Percentiles rank a stretch among this genome's conserved stretches.
phyloP scores from a whole-genome alignment of 2,329 filamentous ascomycete genomes.

The Hortaea werneckii region DNA sequence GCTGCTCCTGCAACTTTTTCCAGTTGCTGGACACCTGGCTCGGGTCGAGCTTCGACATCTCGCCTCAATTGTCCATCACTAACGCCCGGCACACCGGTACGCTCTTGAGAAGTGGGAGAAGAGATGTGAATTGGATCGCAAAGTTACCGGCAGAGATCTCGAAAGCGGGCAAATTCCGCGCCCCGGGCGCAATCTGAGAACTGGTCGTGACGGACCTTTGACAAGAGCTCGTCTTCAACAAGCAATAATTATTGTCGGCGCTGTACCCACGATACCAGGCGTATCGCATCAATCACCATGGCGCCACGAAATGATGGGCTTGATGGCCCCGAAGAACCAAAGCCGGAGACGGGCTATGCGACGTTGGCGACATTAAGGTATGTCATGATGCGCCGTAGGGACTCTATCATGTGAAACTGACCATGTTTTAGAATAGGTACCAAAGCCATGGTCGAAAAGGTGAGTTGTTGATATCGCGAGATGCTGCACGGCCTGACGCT shows the following conservation, averaged over 20 bases:
- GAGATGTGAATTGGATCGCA: background rate
- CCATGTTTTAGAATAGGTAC: slow-evolving; percentile 48
- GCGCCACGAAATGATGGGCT: slow-evolving; percentile 41
- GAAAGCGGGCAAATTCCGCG: background rate
- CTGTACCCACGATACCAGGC: background rate
- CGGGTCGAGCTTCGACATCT: slow-evolving; percentile 29
- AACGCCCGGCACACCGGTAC: background rate
- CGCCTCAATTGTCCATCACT: slow-evolving; percentile 2
- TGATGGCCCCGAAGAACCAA: slow-evolving; percentile 24
- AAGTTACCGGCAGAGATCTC: background rate
- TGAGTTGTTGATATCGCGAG: slow-evolving; percentile 30
- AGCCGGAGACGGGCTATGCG: slow-evolving; percentile 66
- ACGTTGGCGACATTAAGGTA: slow-evolving; percentile 76
- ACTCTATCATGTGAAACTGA: slow-evolving; percentile 3
- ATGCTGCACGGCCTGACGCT: slow-evolving; percentile 3
- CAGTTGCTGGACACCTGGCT: slow-evolving; percentile 50
- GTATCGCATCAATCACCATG: slow-evolving; percentile 30
- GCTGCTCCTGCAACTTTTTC: slow-evolving; percentile 63
- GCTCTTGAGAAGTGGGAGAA: background rate
- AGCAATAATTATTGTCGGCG: background rate
- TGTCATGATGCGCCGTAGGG: slow-evolving; percentile 20
- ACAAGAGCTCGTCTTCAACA: background rate
- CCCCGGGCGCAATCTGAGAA: background rate
- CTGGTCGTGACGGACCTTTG: background rate
- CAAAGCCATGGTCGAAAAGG: slow-evolving; percentile 61